A percentile compares a stretch with the other conserved stretches of the same genome.
These are phyloP conservation scores for Rhexocercosporidium sp. DNA, from an alignment of 2,329 filamentous ascomycete genomes.

Conservation along the genomic window DNA sequence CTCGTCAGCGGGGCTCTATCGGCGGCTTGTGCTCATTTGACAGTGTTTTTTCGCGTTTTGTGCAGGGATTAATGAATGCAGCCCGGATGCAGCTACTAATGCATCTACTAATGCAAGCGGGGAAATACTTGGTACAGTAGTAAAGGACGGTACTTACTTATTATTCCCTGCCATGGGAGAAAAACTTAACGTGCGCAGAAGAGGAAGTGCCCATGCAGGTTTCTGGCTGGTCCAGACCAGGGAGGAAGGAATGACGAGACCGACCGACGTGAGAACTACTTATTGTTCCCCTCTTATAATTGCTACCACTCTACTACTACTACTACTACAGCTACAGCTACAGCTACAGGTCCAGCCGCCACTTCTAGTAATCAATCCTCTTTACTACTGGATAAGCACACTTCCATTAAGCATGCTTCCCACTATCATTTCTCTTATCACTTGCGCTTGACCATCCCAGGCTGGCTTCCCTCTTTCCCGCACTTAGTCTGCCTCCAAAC, in stretches of 20 bases:
- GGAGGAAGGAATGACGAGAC: too few species aligned
- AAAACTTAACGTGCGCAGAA: not conserved
- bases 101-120: constrained; percentile 1
- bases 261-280: too few species aligned
- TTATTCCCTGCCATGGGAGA: not conserved
- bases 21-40: constrained; percentile 1
- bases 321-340: too few species aligned
- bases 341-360: too few species aligned
- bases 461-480: constrained; percentile 10
- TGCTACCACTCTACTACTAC: too few species aligned
- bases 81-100: not conserved
- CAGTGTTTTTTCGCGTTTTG: not conserved
- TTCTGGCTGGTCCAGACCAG: too few species aligned
- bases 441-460: not conserved
- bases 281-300: too few species aligned
- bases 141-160: not conserved
- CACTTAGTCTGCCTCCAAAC: constrained; percentile 9
- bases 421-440: not conserved
- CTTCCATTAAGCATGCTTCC: not conserved
- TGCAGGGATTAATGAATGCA: too few species aligned
- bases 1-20: not conserved
- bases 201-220: too few species aligned
- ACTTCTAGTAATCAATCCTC: too few species aligned
- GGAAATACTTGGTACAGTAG: too few species aligned
- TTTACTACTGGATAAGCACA: too few species aligned